phyloP scores from a whole-genome alignment of 345 rosid species.

The Erysimum cheiranthoides region DNA sequence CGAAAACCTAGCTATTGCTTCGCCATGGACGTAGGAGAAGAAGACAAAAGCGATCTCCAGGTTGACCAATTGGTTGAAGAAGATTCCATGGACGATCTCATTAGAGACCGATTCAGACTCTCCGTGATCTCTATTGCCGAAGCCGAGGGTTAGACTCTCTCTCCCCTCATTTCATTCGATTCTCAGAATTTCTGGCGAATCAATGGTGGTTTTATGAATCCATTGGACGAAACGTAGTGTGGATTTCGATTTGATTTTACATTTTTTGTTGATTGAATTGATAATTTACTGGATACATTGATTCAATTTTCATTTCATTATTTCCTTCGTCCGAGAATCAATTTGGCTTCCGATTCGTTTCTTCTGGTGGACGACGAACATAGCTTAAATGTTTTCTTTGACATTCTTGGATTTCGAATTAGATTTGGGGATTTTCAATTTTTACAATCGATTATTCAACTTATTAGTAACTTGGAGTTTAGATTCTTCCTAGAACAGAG shows the following conservation, averaged over 20 bases:
- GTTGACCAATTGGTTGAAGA: constrained; percentile 47
- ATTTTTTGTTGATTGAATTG: not conserved
- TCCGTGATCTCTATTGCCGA: constrained; percentile 78
- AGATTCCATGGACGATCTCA: constrained; percentile 58
- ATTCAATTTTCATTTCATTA: constrained; percentile 7
- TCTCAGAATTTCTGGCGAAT: not conserved
- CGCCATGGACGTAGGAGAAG: constrained; percentile 57
- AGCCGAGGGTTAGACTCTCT: constrained; percentile 60
- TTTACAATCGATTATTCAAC: constrained; percentile 2
- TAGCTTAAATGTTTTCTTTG: not conserved
- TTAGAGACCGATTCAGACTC: constrained; percentile 84
- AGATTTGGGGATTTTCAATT: constrained; percentile 1
- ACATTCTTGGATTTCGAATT: not conserved
- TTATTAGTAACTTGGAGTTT: not conserved
- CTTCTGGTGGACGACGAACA: not conserved
- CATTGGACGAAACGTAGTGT: not conserved
- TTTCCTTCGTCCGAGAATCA: not conserved
- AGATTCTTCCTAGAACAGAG: not conserved
- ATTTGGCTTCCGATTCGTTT: not conserved
- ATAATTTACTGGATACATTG: not conserved
- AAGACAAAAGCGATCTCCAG: constrained; percentile 52
- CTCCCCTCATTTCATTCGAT: constrained; percentile 27
- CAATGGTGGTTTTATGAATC: not conserved
- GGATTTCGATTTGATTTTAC: not conserved
- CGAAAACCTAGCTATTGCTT: constrained; percentile 34